Conservation (phyloP, 2,329 filamentous ascomycete genomes). For the Didymella keratinophila region DNA sequence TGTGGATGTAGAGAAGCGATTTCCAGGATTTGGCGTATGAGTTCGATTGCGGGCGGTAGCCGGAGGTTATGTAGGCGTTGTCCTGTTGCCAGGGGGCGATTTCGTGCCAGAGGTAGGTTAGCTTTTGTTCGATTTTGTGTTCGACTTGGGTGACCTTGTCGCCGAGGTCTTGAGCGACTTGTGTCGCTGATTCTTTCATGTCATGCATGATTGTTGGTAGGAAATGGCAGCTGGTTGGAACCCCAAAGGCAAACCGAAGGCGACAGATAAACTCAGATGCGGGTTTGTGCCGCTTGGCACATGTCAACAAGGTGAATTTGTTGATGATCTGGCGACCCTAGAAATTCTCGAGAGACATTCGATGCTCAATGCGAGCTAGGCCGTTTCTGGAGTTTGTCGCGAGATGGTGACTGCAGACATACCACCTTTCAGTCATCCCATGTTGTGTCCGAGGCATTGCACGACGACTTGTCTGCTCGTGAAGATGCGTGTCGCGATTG, state of each 20-base stretch:
- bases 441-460: not conserved
- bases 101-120: constrained; percentile 57
- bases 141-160: not conserved
- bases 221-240: too few relatives aligned
- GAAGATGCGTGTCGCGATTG: not conserved
- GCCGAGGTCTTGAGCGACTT: constrained; percentile 32
- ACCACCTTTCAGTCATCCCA: not conserved
- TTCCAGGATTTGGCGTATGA: constrained; percentile 67
- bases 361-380: constrained; percentile 15
- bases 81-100: constrained; percentile 61
- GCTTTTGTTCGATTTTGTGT: constrained; percentile 54
- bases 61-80: constrained; percentile 72
- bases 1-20: constrained; percentile 70
- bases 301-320: not conserved
- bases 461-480: not conserved
- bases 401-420: constrained; percentile 6
- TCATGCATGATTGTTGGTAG: constrained; percentile 39
- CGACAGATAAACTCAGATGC: too few relatives aligned
- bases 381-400: constrained; percentile 25
- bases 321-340: not conserved
- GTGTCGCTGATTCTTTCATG: constrained; percentile 29
- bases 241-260: too few relatives aligned
- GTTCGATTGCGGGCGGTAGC: constrained; percentile 69
- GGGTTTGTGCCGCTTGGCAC: not conserved
- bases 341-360: constrained; percentile 6